Base-by-base conservation (phyloP, 2,329 filamentous ascomycete species). In the Trichoderma atroviride region DNA sequence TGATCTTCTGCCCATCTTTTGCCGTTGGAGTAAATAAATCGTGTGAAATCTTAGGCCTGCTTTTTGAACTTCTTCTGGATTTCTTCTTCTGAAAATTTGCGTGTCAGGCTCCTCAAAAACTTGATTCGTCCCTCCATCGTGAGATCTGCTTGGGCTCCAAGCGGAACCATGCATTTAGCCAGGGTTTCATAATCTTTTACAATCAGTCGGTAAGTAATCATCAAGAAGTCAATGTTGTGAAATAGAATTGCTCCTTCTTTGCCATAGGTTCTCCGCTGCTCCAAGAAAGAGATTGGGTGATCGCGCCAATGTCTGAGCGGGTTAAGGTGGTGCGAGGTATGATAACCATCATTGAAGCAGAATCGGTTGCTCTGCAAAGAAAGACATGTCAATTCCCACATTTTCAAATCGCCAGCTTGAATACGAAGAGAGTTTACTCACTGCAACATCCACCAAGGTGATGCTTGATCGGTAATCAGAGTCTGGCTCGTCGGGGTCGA, bases 321-420 rank as follows among this genome's bases (percentile, higher is more conserved):
- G 79, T 94, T 93, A 63, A 94, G 86, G 74, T 94, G 92, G 76
- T 94, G 92, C 22, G 91, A 92, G 7, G 91, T 94, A 79, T 94
- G 91, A 78, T 93, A 94, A 72, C 92, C 92, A 74, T 94, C 92
- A 74, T 94, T 94, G 85, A 90, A 94, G 81, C 91, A 94, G 79
- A 90, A 90, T 43, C 92, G 90, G 78, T 94, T 94, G 79, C 89
- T 92, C 91, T 93, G 74, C 13, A 27, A 16, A 31, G 1, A 27
- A 16, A 31, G 1, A 24, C 68, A 31, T 56, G 68, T 70, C 13
- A 57, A 22, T 47, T 52, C 7, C 22, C 33, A 40, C n/a, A 13
- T 31, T n/a, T 27, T 3, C 4, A 47, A 35, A 35, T 5, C 14
- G 33, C 33, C n/a, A 13, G 27, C 19, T 27, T n/a, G 27, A 33